Percentiles rank a stretch among this genome's conserved stretches.
These are phyloP conservation scores for Paradendryphiella salina DNA, from an alignment of 2,329 filamentous ascomycete species.

Conservation along the genomic window DNA sequence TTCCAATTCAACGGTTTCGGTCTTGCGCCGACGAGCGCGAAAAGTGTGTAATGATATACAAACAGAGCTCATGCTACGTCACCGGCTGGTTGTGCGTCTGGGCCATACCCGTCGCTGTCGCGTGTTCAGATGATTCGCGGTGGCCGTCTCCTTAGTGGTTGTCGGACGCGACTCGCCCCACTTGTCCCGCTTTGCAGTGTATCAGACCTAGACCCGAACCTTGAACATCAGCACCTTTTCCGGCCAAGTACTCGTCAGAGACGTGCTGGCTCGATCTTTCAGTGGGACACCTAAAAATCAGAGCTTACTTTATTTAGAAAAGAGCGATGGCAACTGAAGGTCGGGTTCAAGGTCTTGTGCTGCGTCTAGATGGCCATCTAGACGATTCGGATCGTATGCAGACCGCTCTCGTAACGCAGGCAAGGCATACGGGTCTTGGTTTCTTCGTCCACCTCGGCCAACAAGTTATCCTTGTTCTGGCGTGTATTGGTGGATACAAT, in stretches of 20 bases:
- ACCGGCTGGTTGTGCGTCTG: conserved; percentile 13
- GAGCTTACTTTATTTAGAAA: not conserved
- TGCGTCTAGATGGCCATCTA: conserved; percentile 3
- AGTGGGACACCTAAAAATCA: not conserved
- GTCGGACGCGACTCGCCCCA: conserved; percentile 1
- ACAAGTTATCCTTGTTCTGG: not conserved
- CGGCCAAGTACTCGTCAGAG: conserved; percentile 5
- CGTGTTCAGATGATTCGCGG: conserved; percentile 14
- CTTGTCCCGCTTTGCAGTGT: conserved; percentile 3
- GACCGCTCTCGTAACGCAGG: conserved; percentile 14
- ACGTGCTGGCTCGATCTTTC: not conserved
- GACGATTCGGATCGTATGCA: conserved; percentile 17
- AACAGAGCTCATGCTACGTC: conserved; percentile 11
- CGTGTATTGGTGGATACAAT: not conserved
- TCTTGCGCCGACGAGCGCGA: not conserved
- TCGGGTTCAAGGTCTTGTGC: not conserved
- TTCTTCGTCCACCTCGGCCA: conserved; percentile 9
- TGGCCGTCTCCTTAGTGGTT: not conserved
- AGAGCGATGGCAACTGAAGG: not conserved
- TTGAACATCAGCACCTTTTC: conserved; percentile 9
- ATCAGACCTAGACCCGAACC: conserved; percentile 7
- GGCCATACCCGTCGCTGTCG: conserved; percentile 8
- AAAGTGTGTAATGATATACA: conserved; percentile 7
- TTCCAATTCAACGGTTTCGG: not conserved
- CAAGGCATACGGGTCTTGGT: conserved; percentile 14